These are phyloP conservation scores for Penicillium fimorum DNA, from an alignment of 495 filamentous ascomycete species.

Conservation along the genomic window DNA sequence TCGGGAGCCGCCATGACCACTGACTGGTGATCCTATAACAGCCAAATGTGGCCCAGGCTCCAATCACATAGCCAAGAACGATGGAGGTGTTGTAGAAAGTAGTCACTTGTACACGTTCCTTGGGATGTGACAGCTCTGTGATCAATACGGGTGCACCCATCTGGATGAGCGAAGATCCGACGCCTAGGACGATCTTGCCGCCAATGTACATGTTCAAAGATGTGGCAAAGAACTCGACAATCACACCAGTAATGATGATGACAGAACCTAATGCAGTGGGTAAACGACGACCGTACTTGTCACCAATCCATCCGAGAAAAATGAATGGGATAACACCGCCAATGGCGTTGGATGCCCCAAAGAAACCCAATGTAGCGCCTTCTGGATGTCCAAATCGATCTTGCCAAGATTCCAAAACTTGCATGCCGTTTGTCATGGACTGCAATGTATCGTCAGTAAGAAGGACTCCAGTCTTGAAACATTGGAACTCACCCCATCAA, in stretches of 20 bases:
- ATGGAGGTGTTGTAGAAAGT: constrained; percentile 64
- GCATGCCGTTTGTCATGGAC: constrained; percentile 38
- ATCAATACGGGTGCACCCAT: constrained; percentile 62
- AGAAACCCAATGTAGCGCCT: constrained; percentile 55
- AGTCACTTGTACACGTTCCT: constrained; percentile 62
- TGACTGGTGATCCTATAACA: constrained; percentile 35
- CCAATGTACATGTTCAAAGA: constrained; percentile 42
- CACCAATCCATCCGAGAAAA: constrained; percentile 57
- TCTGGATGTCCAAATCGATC: constrained; percentile 43
- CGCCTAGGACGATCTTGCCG: constrained; percentile 51
- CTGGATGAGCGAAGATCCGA: constrained; percentile 60
- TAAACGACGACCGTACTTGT: constrained; percentile 57
- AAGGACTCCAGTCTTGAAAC: not conserved
- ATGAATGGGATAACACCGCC: constrained; percentile 62
- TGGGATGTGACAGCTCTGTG: constrained; percentile 61
- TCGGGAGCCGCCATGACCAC: constrained; percentile 49
- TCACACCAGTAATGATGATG: constrained; percentile 58
- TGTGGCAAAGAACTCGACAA: constrained; percentile 52
- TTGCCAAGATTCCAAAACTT: constrained; percentile 31
- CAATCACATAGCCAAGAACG: constrained; percentile 57
- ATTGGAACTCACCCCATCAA: constrained; percentile 24
- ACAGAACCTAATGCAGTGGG: constrained; percentile 58
- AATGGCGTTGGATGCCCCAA: constrained; percentile 64
- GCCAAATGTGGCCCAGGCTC: constrained; percentile 29
- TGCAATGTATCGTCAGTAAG: constrained; percentile 6